Evolutionary conservation across 257 asterid genomes (phyloP), one percentile per base, ranked within the genome.

Genomic region (Catharanthus roseus): DNA sequence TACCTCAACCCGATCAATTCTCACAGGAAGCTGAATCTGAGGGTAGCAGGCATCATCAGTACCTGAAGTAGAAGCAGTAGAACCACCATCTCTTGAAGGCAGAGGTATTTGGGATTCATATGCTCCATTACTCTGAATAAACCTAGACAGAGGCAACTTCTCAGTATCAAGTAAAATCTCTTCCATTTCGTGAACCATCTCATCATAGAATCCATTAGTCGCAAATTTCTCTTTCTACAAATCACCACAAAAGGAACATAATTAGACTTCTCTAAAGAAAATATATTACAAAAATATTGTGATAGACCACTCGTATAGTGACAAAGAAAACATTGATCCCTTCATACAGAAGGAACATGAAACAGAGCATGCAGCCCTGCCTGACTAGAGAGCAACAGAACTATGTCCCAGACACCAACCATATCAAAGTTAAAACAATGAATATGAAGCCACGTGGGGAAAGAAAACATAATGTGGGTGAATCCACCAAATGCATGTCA

Each of bases 101-200:
- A 78, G 75, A 71, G 85, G 74, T 71, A 80, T 72, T 23, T 80
- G 89, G 56, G 90, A 71, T 67, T 85, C 83, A 75, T 79, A 76
- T 64, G 72, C 63, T 72, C 79, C 80, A 44, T 77, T 73, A 73
- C 85, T 79, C 73, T 75, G 78, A 75, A 83, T 57, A 61, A 79
- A 69, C 60, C 90, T 83, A 68, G 88, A 68, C 9, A 73, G 78
- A 73, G 87, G 77, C 68, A 92, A 76, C 75, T 88, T 90, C 29
- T 70, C 78, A 45, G 96, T 84, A 79, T 91, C 97, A 33, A 91
- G 90, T 72, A 93, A 85, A 83, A 93, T 85, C 79, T 91, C 96
- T 82, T 93, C 96, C 99, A 93, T 91, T 62, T 93, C 99, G 69
- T 93, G 87, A 63, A 93, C 97, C 81, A 89, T 38, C 75, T 93